These are phyloP conservation scores for Saccharomycopsis microspora DNA, from an alignment of 805 yeast genomes.

Conservation along the genomic window DNA sequence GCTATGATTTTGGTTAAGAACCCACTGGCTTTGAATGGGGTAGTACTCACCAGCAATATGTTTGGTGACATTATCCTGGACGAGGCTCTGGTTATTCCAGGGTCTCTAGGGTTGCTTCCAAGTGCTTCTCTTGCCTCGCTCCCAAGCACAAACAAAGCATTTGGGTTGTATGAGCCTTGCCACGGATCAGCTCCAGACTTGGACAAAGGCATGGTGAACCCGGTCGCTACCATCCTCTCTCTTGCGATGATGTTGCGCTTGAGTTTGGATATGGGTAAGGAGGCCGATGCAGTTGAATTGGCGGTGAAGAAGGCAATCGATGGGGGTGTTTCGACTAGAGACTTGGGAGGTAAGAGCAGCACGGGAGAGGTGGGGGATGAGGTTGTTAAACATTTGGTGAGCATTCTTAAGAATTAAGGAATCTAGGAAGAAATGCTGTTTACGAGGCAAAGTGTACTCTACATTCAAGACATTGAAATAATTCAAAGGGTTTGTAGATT, in stretches of 20 bases:
- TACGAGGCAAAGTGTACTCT: too few species aligned
- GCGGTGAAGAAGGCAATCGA: conserved; percentile 83
- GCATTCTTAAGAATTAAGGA: conserved; percentile 26
- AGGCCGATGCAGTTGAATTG: conserved; percentile 78
- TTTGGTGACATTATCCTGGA: conserved; percentile 97
- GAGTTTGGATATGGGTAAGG: conserved; percentile 71
- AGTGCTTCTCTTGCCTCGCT: conserved; percentile 95
- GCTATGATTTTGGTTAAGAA: conserved; percentile 94
- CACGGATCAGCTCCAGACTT: conserved; percentile 98
- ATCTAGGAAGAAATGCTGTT: too few species aligned
- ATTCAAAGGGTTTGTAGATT: too few species aligned
- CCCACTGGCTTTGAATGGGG: conserved; percentile 87
- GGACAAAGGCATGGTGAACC: conserved; percentile 79
- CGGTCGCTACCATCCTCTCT: conserved; percentile 88
- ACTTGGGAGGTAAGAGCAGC: conserved; percentile 71
- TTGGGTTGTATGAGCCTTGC: conserved; percentile 96
- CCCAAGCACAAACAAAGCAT: conserved; percentile 89
- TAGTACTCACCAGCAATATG: conserved; percentile 89
- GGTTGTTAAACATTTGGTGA: conserved; percentile 59
- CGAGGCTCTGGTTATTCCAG: conserved; percentile 97
- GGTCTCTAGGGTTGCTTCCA: conserved; percentile 91
- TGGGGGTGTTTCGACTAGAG: conserved; percentile 81
- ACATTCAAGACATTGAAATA: too few species aligned
- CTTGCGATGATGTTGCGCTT: conserved; percentile 96
- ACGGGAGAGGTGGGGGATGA: conserved; percentile 95